phyloP scores from a whole-genome alignment of 345 rosid genomes.

The Salix arbutifolia region DNA sequence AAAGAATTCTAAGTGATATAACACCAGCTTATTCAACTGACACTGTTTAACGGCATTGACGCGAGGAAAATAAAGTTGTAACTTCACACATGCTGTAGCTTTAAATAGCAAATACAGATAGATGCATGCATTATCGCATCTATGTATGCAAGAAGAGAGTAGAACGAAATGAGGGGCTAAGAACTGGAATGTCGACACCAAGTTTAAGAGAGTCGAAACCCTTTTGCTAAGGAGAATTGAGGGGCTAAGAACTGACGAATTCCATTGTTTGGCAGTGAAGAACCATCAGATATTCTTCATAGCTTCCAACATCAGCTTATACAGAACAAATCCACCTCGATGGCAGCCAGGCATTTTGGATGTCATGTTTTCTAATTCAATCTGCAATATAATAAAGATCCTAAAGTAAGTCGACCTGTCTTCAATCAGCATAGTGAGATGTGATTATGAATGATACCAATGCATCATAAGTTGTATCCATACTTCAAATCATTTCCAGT shows the following conservation, averaged over 20 bases:
- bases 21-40: neutral
- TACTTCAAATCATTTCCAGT: no score
- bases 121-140: neutral
- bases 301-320: constrained; percentile 57
- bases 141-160: neutral
- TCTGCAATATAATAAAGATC: constrained; percentile 38
- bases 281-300: constrained; percentile 25
- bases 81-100: neutral
- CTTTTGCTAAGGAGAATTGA: neutral
- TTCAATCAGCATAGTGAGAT: neutral
- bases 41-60: neutral
- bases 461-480: no score
- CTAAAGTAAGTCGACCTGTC: neutral
- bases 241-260: neutral
- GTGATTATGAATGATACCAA: neutral
- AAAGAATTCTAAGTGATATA: no score
- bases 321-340: constrained; percentile 82
- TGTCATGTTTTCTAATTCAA: constrained; percentile 58
- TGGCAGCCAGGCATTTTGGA: constrained; percentile 92
- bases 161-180: neutral
- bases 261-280: constrained; percentile 2
- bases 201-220: neutral
- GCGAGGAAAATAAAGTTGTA: neutral
- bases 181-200: neutral
- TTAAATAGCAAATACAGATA: neutral